Conservation (phyloP, 1,284 basidiomycete species). For the Malassezia pachydermatis region DNA sequence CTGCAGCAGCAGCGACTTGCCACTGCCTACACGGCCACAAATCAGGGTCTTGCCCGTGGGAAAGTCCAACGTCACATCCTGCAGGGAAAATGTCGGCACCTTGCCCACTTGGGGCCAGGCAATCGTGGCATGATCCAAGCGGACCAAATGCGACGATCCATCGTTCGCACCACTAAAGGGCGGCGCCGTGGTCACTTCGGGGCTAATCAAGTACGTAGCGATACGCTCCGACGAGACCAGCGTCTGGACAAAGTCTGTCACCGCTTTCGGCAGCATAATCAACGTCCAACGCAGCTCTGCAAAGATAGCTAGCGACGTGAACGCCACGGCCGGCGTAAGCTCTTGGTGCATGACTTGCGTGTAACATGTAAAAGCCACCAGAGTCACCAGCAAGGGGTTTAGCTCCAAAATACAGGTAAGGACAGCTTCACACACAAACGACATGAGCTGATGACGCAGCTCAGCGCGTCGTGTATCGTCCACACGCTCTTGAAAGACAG, state of each 20-base stretch:
- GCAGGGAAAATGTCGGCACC: slow-evolving; percentile 22
- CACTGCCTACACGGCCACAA: slow-evolving; percentile 35
- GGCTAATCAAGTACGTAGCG: slow-evolving; percentile 67
- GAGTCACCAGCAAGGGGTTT: slow-evolving; percentile 22
- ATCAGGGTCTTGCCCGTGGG: slow-evolving; percentile 25
- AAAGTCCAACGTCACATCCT: slow-evolving; percentile 24
- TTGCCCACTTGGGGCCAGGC: neutral
- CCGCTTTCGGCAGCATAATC: slow-evolving; percentile 24
- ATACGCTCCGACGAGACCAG: slow-evolving; percentile 70
- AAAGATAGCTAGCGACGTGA: slow-evolving; percentile 24
- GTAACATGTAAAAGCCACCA: slow-evolving; percentile 27
- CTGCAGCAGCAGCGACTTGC: slow-evolving; percentile 38
- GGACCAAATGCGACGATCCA: slow-evolving; percentile 6
- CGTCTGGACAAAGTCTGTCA: slow-evolving; percentile 52
- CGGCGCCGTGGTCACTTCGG: slow-evolving; percentile 55
- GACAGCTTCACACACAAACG: slow-evolving; percentile 6
- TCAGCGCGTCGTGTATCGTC: neutral
- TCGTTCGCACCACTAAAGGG: too few relatives aligned
- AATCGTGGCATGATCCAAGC: slow-evolving; percentile 4
- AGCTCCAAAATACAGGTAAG: slow-evolving; percentile 12
- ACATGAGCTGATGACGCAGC: neutral
- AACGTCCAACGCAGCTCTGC: slow-evolving; percentile 23
- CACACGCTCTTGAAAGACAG: neutral
- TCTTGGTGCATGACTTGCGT: slow-evolving; percentile 20
- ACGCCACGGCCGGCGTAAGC: slow-evolving; percentile 32